A percentile compares a stretch with the other conserved stretches of the same genome.
These are phyloP conservation scores for Diplodia intermedia DNA, from an alignment of 2,329 filamentous ascomycete genomes.

Conservation along the genomic window DNA sequence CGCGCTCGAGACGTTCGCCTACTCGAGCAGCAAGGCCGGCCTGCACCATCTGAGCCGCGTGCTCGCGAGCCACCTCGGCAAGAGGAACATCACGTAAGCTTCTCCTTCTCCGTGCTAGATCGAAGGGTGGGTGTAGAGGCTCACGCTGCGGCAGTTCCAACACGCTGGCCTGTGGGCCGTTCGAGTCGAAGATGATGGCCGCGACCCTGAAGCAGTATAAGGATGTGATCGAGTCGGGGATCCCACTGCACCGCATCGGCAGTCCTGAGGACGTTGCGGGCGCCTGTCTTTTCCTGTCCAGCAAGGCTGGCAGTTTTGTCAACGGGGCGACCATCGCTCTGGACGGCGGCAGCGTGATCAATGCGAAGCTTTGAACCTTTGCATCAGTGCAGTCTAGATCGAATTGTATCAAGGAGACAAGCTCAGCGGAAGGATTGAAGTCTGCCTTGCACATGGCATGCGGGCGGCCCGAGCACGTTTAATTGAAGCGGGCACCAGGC, in stretches of 20 bases:
- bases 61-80: slow-evolving; percentile 67
- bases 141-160: slow-evolving; percentile 55
- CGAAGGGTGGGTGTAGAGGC: slow-evolving; percentile 37
- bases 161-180: slow-evolving; percentile 74
- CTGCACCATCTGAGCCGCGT: slow-evolving; percentile 70
- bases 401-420: not conserved
- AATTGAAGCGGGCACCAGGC: slow-evolving; percentile 4
- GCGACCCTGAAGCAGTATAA: slow-evolving; percentile 67
- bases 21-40: slow-evolving; percentile 68
- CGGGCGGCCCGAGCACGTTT: not conserved
- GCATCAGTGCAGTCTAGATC: not conserved
- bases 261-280: slow-evolving; percentile 73
- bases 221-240: slow-evolving; percentile 63
- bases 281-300: slow-evolving; percentile 72
- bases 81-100: slow-evolving; percentile 60
- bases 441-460: not conserved
- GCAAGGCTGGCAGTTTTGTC: slow-evolving; percentile 64
- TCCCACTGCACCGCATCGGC: slow-evolving; percentile 72
- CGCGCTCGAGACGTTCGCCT: slow-evolving; percentile 64
- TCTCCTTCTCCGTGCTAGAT: too few relatives aligned
- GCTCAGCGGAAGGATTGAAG: not conserved
- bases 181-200: slow-evolving; percentile 76
- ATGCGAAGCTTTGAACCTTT: slow-evolving; percentile 44
- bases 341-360: slow-evolving; percentile 50
- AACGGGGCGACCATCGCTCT: slow-evolving; percentile 54